These are phyloP conservation scores for Daldinia concentrica DNA, from an alignment of 495 filamentous ascomycete species.

Conservation along the genomic window DNA sequence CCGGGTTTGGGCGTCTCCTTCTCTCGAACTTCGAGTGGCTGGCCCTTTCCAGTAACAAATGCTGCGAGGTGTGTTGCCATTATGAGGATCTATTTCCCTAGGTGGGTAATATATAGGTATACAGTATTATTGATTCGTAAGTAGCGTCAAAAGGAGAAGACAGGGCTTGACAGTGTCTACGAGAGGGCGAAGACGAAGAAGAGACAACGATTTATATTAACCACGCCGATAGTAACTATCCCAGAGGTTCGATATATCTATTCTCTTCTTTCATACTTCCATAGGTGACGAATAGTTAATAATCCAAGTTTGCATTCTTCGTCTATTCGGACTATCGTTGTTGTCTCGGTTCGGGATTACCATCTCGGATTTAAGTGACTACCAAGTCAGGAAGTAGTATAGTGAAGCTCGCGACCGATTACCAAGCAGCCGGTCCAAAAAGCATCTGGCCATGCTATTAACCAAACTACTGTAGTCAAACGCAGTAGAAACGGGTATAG, in stretches of 20 bases:
- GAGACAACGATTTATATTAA: not conserved
- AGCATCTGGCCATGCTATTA: not conserved
- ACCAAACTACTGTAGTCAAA: not conserved
- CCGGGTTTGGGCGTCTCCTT: constrained; percentile 57
- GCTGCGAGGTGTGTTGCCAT: constrained; percentile 58
- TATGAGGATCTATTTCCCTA: not conserved
- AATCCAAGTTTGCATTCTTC: not conserved
- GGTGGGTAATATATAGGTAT: not conserved
- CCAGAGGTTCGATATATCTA: not conserved
- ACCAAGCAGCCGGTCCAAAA: not conserved
- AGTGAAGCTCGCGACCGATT: not conserved
- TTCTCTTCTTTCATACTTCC: not conserved
- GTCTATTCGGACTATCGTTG: not conserved
- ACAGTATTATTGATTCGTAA: not conserved
- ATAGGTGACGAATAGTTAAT: not conserved
- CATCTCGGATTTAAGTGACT: not conserved
- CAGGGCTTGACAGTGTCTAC: not conserved
- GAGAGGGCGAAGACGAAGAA: not conserved
- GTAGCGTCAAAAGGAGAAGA: not conserved
- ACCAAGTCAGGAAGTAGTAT: not conserved
- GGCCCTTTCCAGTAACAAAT: constrained; percentile 47
- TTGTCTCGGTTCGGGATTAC: not conserved
- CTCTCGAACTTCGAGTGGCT: constrained; percentile 47
- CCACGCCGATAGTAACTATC: not conserved
- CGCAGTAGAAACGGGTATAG: not conserved